Evolutionary conservation across 192 early-diverging fungal species (phyloP), one percentile per base, ranked within the genome.

Genomic region (Coemansia sp.): DNA sequence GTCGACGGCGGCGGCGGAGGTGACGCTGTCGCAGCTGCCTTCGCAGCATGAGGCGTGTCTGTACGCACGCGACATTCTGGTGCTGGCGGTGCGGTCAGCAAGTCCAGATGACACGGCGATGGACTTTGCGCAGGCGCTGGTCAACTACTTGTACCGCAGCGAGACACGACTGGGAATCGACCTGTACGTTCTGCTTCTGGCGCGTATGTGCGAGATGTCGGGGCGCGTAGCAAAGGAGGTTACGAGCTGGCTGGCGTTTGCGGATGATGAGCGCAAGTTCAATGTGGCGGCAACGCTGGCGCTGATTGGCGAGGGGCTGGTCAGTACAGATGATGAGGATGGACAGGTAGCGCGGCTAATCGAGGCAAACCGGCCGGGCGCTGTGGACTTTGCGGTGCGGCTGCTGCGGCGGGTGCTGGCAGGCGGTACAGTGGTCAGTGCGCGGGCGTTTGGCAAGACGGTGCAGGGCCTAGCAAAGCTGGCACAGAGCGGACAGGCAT

Each of bases 191-290:
- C 72, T 87, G 19, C 68, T 98, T 2, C 80, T 99, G 60, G 90
- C 90, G 60, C 84, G 88, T 9, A 79, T 99, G 29, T 96, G 94
- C 63, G 93, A 94, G 49, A 71, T 88, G 50, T 95, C 97, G 0
- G 84, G 83, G 51, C 86, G 86, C 32, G 88, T 93, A 7, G 85
- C 83, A 14, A 88, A 89, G 57, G 94, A 98, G 70, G 90, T 98
- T 24, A 90, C 86, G 10, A 86, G 86, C 32, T 99, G 97, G 97
- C 73, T 99, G 17, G 84, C 94, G 22, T 95, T 93, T 79, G 87
- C 91, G 2, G 93, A 95, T 58, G 97, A 99, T 66, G 96, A 96
- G 75, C 92, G 94, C 66, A 94, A 97, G 72, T 91, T 88, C 65
- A 93, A 93, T 61, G 92, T 96, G 2, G 84, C 89, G 9, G 92